Conservation (phyloP, 164 flowering plant species). For the Euptelea pleiosperma region DNA sequence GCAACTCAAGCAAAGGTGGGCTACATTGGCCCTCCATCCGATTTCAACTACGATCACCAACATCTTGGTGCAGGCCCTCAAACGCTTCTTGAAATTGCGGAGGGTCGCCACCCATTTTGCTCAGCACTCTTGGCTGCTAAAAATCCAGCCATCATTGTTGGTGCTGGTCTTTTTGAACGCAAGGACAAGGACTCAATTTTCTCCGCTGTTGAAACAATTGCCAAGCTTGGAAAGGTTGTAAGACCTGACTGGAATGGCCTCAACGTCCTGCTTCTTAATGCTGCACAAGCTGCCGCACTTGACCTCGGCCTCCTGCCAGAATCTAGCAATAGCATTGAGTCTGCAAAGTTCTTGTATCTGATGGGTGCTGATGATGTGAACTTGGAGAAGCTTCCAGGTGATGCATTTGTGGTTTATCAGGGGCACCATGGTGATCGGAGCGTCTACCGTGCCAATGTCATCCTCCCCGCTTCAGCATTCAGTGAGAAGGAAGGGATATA, state of each 20-base stretch:
- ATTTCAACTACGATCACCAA: conserved; percentile 76
- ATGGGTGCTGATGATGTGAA: conserved; percentile 96
- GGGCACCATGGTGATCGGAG: conserved; percentile 94
- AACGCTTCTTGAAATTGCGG: conserved; percentile 78
- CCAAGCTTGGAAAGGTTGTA: conserved; percentile 50
- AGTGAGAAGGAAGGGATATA: conserved; percentile 92
- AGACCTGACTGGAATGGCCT: conserved; percentile 95
- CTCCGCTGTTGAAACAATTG: conserved; percentile 66
- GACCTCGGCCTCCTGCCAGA: conserved; percentile 94
- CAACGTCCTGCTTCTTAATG: conserved; percentile 80
- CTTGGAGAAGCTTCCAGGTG: conserved; percentile 67
- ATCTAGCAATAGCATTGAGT: conserved; percentile 52
- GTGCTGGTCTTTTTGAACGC: conserved; percentile 85
- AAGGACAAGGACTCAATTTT: conserved; percentile 74
- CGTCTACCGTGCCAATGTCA: conserved; percentile 91
- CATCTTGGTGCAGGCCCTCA: conserved; percentile 90
- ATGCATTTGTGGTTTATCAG: conserved; percentile 97
- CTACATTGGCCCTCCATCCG: conserved; percentile 82
- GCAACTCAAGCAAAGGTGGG: conserved; percentile 90
- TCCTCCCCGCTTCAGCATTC: conserved; percentile 88
- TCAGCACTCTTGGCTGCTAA: conserved; percentile 67
- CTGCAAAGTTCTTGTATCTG: conserved; percentile 79
- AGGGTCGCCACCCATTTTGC: conserved; percentile 77
- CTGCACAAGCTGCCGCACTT: conserved; percentile 94
- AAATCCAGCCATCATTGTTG: conserved; percentile 82